phyloP scores from a whole-genome alignment of 306 rosid species.

The Glycine latifolia region DNA sequence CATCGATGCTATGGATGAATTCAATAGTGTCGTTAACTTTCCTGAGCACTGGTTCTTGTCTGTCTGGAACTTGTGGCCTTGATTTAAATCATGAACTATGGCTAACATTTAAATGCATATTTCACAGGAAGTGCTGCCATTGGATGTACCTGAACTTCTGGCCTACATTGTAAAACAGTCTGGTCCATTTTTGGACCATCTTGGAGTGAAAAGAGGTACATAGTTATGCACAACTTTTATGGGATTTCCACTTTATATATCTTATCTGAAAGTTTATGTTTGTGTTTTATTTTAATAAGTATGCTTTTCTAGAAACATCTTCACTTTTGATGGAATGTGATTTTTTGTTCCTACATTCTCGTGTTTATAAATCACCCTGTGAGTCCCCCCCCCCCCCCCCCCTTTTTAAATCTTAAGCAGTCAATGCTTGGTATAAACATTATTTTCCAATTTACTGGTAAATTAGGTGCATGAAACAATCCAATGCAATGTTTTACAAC shows the following conservation, averaged over 20 bases:
- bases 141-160: constrained; percentile 92
- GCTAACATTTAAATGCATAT: constrained; percentile 46
- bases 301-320: constrained; percentile 13
- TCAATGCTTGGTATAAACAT: constrained; percentile 13
- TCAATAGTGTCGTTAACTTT: constrained; percentile 38
- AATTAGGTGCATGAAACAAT: constrained; percentile 19
- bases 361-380: constrained; percentile 5
- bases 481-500: constrained; percentile 11
- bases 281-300: constrained; percentile 3
- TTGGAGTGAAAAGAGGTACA: constrained; percentile 85
- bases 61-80: constrained; percentile 32
- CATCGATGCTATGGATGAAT: constrained; percentile 35
- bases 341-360: constrained; percentile 33
- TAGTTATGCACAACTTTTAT: constrained; percentile 20
- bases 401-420: constrained; percentile 2
- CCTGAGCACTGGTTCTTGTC: constrained; percentile 35
- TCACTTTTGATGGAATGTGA: constrained; percentile 29
- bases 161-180: constrained; percentile 93
- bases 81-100: constrained; percentile 26
- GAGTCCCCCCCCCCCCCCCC: not conserved
- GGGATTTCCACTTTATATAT: constrained; percentile 35
- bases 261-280: constrained; percentile 6
- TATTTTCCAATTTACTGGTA: constrained; percentile 5
- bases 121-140: constrained; percentile 86
- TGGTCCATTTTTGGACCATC: constrained; percentile 89